Conservation (phyloP, 345 rosid genomes). For the Citrus glauca region DNA sequence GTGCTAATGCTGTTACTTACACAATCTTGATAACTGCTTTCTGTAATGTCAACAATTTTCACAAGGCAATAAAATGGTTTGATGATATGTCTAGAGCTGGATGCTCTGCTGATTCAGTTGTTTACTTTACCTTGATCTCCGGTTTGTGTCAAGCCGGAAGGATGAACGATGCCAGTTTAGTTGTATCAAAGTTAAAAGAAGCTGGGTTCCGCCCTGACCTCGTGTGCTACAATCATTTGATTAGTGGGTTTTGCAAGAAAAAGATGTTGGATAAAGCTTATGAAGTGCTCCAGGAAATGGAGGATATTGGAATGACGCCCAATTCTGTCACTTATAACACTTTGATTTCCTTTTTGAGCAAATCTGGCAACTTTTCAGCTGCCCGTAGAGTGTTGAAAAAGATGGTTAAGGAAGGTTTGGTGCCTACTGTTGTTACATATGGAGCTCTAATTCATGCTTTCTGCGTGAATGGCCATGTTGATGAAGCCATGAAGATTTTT, state of each 20-base stretch:
- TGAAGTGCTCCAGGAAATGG: constrained; percentile 61
- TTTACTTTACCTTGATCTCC: constrained; percentile 56
- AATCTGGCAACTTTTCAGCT: constrained; percentile 33
- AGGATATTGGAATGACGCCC: constrained; percentile 45
- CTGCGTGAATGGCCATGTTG: constrained; percentile 45
- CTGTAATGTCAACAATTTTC: constrained; percentile 58
- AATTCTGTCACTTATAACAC: constrained; percentile 63
- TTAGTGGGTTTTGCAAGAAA: constrained; percentile 55
- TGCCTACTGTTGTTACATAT: constrained; percentile 55
- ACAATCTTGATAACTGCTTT: constrained; percentile 54
- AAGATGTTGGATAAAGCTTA: constrained; percentile 49
- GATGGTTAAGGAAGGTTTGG: constrained; percentile 50
- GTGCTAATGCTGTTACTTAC: constrained; percentile 47
- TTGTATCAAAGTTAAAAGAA: constrained; percentile 45
- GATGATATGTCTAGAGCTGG: constrained; percentile 45
- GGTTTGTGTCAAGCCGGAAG: constrained; percentile 64
- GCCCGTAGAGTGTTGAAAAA: constrained; percentile 39
- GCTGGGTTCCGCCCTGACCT: constrained; percentile 56
- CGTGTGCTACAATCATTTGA: constrained; percentile 59
- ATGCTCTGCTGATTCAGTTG: constrained; percentile 52
- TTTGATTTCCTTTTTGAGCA: constrained; percentile 50
- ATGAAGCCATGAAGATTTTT: constrained; percentile 70
- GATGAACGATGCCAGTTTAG: constrained; percentile 45
- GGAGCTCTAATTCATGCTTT: constrained; percentile 58
- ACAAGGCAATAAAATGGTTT: constrained; percentile 52